Base-by-base conservation (phyloP, 192 early-diverging fungal species). In the Chytriomyces sp. region DNA sequence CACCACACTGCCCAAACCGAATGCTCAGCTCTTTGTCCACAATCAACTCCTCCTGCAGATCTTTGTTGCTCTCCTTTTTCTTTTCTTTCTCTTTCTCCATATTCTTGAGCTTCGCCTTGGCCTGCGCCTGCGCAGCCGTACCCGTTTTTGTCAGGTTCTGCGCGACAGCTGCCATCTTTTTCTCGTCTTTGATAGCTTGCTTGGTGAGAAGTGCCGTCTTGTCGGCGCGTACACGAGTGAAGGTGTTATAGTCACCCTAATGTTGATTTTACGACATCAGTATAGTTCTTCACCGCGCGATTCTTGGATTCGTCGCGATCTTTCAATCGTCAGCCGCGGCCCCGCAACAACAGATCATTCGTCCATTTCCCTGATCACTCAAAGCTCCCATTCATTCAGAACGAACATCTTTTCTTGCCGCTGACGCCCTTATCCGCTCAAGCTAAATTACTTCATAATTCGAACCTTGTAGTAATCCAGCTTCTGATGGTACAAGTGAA, bases 41-140 rank as follows among this genome's bases (percentile, higher is more conserved):
- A 57, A 97, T 93, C 85, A 96, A 93, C 74, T 99, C 97, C 49
- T 98, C 89, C 60, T 98, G 85, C 74, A 96, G 94, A 70, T 90
- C 97, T 68, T 70, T 70, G 68, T 70, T 70, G 8, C 28, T 36
- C 14, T 38, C 56, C 57, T 59, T 70, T 10, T 70, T 70, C n/a
- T 70, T 70, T 70, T 95, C 97, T 83, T 97, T 94, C 96, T 98
- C 98, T 86, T 99, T 99, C 82, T 99, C 97, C 60, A 99, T 91
- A 79, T 97, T 99, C 92, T 99, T 99, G 79, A 96, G 96, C 80
- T 94, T 93, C 41, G 93, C 93, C 86, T 99, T 98, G 62, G 97
- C 97, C 84, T 99, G 97, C 83, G 96, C 96, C 81, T 98, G 98
- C 84, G 94, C 91, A 76, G 94, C 94, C 82, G 98, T 98, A 84